A percentile compares a stretch with the other conserved stretches of the same genome.
phyloP scores from a whole-genome alignment of 495 filamentous ascomycete genomes.

The Amphirosellinia nigrospora region DNA sequence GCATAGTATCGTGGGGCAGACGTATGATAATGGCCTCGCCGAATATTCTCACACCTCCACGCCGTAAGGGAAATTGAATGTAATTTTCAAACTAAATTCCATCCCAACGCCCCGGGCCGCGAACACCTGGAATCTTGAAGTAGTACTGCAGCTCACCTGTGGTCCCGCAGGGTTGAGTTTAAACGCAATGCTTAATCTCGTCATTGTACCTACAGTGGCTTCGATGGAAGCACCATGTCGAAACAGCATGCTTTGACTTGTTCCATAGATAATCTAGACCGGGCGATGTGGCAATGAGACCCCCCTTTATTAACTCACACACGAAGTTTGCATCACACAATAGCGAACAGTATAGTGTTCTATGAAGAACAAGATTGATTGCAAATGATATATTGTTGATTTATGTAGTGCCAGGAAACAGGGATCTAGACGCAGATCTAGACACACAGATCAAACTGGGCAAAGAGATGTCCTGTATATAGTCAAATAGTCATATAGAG shows the following conservation, averaged over 20 bases:
- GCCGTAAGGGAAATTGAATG: not conserved
- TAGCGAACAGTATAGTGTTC: too few species aligned
- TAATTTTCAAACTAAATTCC: not conserved
- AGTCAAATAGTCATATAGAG: too few species aligned
- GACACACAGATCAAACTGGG: too few species aligned
- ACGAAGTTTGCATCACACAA: too few species aligned
- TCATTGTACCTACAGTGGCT: constrained; percentile 1
- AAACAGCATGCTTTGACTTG: not conserved
- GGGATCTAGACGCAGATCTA: too few species aligned
- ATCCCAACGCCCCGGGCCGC: not conserved
- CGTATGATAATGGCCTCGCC: not conserved
- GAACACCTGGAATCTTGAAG: not conserved
- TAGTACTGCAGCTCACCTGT: not conserved
- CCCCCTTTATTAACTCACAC: too few species aligned
- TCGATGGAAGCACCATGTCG: not conserved
- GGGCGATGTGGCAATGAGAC: not conserved
- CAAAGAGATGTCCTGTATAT: too few species aligned
- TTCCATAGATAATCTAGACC: not conserved
- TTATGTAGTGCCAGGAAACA: too few species aligned
- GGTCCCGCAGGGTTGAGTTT: not conserved
- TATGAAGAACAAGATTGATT: too few species aligned
- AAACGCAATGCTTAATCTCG: not conserved
- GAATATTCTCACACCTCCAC: too few species aligned
- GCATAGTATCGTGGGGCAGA: not conserved
- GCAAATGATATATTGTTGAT: too few species aligned